These are phyloP conservation scores for Cicer cuneatum DNA, from an alignment of 306 rosid genomes.

Conservation along the genomic window DNA sequence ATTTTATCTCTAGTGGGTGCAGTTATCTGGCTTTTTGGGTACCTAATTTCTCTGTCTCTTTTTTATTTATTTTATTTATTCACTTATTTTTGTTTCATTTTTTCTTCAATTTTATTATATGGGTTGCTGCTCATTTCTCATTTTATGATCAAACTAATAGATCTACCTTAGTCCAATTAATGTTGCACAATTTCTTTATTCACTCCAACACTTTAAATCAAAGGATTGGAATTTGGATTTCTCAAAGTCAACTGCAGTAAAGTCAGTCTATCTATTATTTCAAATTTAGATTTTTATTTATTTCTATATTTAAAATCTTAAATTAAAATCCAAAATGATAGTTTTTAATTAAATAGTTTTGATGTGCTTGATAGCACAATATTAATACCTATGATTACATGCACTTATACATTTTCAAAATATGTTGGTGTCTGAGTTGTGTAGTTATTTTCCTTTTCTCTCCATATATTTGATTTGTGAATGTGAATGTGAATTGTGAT, in stretches of 20 bases:
- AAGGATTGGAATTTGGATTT: too few species aligned
- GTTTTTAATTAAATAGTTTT: too few species aligned
- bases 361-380: too few species aligned
- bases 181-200: background rate
- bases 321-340: too few species aligned
- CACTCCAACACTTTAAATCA: too few species aligned
- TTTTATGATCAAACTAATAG: background rate
- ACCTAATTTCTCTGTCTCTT: background rate
- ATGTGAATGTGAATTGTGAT: background rate
- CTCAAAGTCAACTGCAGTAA: too few species aligned
- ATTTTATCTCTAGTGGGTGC: slow-evolving; percentile 71
- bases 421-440: too few species aligned
- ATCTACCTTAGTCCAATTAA: background rate
- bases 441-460: background rate
- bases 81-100: background rate
- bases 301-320: too few species aligned
- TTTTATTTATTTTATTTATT: background rate
- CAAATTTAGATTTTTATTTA: too few species aligned
- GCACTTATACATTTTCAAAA: too few species aligned
- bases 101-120: background rate
- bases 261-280: too few species aligned
- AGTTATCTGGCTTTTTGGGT: slow-evolving; percentile 82
- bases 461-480: background rate
- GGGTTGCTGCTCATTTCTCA: background rate
- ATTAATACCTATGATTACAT: too few species aligned